phyloP scores from a whole-genome alignment of 106 monocot genomes.

The Allium cepa region DNA sequence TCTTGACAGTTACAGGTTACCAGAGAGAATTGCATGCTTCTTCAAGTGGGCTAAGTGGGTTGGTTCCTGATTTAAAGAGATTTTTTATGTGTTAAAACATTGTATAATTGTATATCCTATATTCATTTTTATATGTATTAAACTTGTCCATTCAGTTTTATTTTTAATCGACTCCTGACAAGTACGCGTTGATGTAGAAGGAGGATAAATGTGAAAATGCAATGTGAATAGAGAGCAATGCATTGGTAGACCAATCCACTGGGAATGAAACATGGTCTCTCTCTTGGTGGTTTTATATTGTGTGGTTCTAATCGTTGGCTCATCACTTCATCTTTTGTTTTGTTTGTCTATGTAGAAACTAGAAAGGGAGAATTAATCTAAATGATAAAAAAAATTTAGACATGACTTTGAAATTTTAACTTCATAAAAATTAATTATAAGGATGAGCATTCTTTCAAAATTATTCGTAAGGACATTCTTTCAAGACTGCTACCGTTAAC shows the following conservation, averaged over 20 bases:
- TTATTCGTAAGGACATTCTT: too few relatives aligned
- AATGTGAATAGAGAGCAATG: not conserved
- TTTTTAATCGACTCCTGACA: not conserved
- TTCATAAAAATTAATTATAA: too few relatives aligned
- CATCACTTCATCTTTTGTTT: too few relatives aligned
- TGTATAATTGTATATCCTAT: not conserved
- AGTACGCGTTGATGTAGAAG: not conserved
- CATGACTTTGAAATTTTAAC: too few relatives aligned
- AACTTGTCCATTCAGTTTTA: not conserved
- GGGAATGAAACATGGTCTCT: not conserved
- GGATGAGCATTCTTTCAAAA: too few relatives aligned
- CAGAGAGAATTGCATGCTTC: slow-evolving; percentile 41
- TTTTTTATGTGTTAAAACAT: not conserved
- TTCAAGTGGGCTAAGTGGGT: slow-evolving; percentile 87
- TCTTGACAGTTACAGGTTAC: slow-evolving; percentile 53
- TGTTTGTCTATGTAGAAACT: too few relatives aligned
- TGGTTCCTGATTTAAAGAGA: slow-evolving; percentile 28
- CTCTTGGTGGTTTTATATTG: not conserved
- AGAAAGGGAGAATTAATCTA: too few relatives aligned
- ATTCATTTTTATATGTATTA: not conserved
- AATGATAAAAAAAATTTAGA: too few relatives aligned
- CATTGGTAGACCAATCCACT: not conserved
- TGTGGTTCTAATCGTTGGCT: not conserved
- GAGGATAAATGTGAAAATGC: not conserved
- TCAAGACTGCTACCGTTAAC: too few relatives aligned